Base-by-base conservation (phyloP, 2,329 filamentous ascomycete species). In the Atkinsonella hypoxylon region DNA sequence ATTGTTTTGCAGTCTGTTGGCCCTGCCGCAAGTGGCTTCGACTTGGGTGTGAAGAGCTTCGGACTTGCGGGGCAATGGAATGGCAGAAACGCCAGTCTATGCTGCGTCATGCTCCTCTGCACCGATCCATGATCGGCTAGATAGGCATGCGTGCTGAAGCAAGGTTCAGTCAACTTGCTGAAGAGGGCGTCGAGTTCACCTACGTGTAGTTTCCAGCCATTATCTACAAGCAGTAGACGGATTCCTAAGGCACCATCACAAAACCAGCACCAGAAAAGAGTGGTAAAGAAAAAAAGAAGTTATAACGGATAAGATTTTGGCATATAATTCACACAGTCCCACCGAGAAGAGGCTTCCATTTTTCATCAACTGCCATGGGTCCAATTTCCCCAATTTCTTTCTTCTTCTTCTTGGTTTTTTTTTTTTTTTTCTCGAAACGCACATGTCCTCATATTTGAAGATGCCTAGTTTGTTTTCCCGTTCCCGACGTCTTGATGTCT, bases 291-390 rank as follows among this genome's bases (percentile, higher is more conserved):
- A 31, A 22, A 45, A 18, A 43, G n/a, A n/a, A 38, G 15, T 48
- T 18, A 48, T 31, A 32, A 39, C 26, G 26, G 7, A 26, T 26
- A 26, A 26, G 26, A 26, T 26, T 26, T 50, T 47, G 38, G 39
- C 47, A 48, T 40, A n/a, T 47, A 48, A 44, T 39, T 38, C 47
- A 38, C 31, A 45, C 26, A 51, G 26, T 36, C 18, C 26, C 20
- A 20, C 18, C 15, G 6, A 22, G 30, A 48, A 48, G 38, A 39
- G 41, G 26, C 36, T 34, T 38, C 13, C 20, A 8, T 26, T 44
- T 15, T 30, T 44, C 10, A 9, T 15, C 22, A 13, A 26, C 12
- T 7, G 7, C 22, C 41, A 15, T 30, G 41, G 26, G 41, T 44
- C 22, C 22, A 40, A 22, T 22, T 38, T 47, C 31, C 17, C 20